Evolutionary conservation across 495 filamentous ascomycete genomes (phyloP).

Genomic region (Oidiodendron maius): DNA sequence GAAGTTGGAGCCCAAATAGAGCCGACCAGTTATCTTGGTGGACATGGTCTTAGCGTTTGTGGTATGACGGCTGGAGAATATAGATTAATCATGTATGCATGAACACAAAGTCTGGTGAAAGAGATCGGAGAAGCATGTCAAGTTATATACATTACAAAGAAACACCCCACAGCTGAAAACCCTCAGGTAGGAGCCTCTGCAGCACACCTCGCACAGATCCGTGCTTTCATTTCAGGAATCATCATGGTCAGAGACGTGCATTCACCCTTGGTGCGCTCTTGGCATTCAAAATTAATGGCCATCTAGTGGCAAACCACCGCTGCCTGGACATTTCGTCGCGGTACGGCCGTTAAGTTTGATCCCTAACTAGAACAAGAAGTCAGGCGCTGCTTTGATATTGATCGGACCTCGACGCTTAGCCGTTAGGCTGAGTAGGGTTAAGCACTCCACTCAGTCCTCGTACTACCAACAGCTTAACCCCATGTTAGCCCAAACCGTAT

Average conservation of each 20-base stretch:
- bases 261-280: neutral
- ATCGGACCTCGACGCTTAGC: neutral
- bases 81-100: neutral
- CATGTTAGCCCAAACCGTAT: neutral
- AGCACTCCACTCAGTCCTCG: neutral
- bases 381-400: neutral
- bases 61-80: neutral
- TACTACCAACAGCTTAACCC: neutral
- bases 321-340: neutral
- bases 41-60: neutral
- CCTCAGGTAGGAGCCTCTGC: neutral
- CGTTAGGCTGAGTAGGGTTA: neutral
- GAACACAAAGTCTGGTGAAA: neutral
- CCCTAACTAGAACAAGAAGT: neutral
- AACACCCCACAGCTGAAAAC: neutral
- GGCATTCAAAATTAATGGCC: neutral
- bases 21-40: neutral
- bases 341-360: neutral
- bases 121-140: neutral
- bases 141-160: neutral
- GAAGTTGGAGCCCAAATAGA: slow-evolving; percentile 1
- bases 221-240: neutral
- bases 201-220: neutral
- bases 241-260: neutral
- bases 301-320: neutral